Evolutionary conservation across 106 monocot genomes (phyloP), one percentile per base, ranked within the genome.

Genomic region (Chionographis japonica): DNA sequence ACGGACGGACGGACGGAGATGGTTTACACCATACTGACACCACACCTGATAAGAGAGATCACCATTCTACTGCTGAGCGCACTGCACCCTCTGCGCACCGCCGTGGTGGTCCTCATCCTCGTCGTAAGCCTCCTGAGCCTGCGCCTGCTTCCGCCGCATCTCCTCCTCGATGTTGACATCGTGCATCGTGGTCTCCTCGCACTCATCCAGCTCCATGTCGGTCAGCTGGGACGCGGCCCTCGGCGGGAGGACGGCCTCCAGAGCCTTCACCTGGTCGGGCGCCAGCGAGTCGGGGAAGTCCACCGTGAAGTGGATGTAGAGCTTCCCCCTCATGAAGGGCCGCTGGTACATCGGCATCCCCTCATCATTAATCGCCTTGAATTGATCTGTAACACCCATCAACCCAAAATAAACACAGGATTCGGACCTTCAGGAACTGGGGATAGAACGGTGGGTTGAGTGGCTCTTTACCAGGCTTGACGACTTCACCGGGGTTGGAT

Each of bases 91-190:
- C 64, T 79, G 84, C 37, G 77, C 77, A 40, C 90, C 89, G 6
- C 79, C 89, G 3, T 51, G 75, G 11, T 40, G 40, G 19, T 86
- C 86, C 0, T 90, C 90, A 40, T 90, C 90, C 63, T 90, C 90
- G 6, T 86, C 90, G 37, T 90, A 90, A 3, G 90, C 86, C 70
- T 90, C 90, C 59, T 86, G 83, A 4, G 73, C 69, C 15, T 76
- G 77, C 6, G 74, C 62, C 42, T 83, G 86, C 67, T 84, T 86
- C 78, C 90, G 59, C 38, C 90, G 61, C 90, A 90, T 73, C 76
- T 90, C 90, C 54, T 90, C 90, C 56, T 86, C 86, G 7, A 90
- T 90, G 72, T 90, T 86, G 20, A 90, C 90, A 52, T 86, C 81
- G 49, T 90, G 85, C 40, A 84, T 55, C 3, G 84, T 90, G 3